Percentiles rank a stretch among this genome's conserved stretches.
phyloP scores from a whole-genome alignment of 2,329 filamentous ascomycete species.

The Aspergillus piperis region DNA sequence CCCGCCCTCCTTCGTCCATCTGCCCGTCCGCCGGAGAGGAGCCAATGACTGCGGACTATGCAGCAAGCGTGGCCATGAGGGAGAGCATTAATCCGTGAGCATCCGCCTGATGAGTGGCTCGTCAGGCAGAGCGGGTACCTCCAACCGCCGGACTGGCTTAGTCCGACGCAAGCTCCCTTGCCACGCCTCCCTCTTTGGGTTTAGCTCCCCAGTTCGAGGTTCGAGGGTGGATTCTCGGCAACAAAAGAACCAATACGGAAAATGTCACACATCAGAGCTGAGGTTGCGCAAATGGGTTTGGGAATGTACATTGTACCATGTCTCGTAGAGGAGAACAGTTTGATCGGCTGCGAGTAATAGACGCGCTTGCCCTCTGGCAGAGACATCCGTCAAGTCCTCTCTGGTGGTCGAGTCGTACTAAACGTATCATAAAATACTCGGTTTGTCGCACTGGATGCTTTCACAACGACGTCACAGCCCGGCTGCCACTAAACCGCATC shows the following conservation, averaged over 20 bases:
- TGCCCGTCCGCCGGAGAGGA: neutral
- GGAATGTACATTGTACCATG: neutral
- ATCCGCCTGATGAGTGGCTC: neutral
- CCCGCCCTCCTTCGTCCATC: neutral
- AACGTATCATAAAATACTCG: neutral
- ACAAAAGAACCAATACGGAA: neutral
- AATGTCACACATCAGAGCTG: neutral
- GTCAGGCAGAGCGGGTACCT: conserved; percentile 16
- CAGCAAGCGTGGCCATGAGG: neutral
- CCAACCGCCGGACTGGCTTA: conserved; percentile 21
- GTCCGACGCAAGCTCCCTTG: conserved; percentile 17
- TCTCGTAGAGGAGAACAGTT: neutral
- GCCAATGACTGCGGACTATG: neutral
- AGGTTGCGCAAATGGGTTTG: neutral
- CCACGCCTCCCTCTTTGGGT: conserved; percentile 5
- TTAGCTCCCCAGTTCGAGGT: neutral
- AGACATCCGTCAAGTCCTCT: no score
- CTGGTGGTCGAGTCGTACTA: no score
- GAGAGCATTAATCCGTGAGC: no score
- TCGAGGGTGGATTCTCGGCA: neutral
- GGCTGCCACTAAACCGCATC: conserved; percentile 20
- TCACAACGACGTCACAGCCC: conserved; percentile 35
- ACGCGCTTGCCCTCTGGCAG: neutral
- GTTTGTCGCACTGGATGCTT: conserved; percentile 15
- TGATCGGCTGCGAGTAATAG: neutral